These are phyloP conservation scores for Taphrina betulina DNA, from an alignment of 1,139 yeast species.

Conservation along the genomic window DNA sequence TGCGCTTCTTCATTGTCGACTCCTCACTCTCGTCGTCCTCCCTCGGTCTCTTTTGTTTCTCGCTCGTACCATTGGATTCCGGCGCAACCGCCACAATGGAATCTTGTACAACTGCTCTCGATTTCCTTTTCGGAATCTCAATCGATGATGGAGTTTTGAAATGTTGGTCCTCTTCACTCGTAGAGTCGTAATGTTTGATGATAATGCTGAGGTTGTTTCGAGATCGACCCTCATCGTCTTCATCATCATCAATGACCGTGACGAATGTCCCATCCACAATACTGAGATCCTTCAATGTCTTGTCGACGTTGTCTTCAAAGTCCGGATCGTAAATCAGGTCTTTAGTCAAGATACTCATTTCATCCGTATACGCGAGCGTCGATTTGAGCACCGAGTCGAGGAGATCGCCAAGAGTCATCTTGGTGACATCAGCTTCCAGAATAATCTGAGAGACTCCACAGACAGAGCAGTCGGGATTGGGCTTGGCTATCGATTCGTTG, in stretches of 20 bases:
- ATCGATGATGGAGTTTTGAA: not conserved
- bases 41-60: constrained; percentile 19
- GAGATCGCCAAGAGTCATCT: constrained; percentile 48
- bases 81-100: constrained; percentile 18
- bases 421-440: constrained; percentile 45
- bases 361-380: constrained; percentile 62
- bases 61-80: constrained; percentile 2
- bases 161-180: not conserved
- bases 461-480: constrained; percentile 68
- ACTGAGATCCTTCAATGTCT: constrained; percentile 56
- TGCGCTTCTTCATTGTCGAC: constrained; percentile 4
- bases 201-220: constrained; percentile 18
- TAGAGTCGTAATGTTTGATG: not conserved
- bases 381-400: constrained; percentile 50
- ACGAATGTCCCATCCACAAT: constrained; percentile 60
- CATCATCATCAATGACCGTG: constrained; percentile 71
- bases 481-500: constrained; percentile 59
- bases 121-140: constrained; percentile 2
- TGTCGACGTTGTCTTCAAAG: constrained; percentile 71
- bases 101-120: not conserved
- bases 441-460: constrained; percentile 65
- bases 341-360: constrained; percentile 63
- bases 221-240: constrained; percentile 35
- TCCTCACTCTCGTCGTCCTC: constrained; percentile 6
- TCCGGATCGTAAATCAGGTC: constrained; percentile 79